Evolutionary conservation across 306 rosid species (phyloP).

Genomic region (Gleditsia sinensis): DNA sequence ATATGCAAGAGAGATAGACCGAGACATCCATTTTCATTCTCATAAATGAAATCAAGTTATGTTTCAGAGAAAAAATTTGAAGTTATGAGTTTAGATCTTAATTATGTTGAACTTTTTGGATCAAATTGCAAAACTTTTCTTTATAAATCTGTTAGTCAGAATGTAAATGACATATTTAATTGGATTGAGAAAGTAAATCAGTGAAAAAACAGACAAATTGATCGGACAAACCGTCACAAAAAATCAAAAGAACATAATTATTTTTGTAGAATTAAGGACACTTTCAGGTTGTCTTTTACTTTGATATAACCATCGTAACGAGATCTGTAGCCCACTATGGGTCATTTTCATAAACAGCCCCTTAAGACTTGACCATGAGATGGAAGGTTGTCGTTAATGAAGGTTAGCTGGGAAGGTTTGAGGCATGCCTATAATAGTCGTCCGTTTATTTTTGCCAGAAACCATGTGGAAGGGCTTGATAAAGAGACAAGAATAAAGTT

Average conservation of each 20-base stretch:
- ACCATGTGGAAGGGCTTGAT: not conserved
- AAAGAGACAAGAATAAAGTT: slow-evolving; percentile 30
- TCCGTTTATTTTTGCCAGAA: slow-evolving; percentile 18
- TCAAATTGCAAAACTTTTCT: too few relatives aligned
- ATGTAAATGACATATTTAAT: too few relatives aligned
- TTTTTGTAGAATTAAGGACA: slow-evolving; percentile 22
- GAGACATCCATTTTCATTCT: too few relatives aligned
- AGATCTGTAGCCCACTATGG: not conserved
- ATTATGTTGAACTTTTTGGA: too few relatives aligned
- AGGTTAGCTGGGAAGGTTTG: not conserved
- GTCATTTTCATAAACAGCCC: slow-evolving; percentile 37
- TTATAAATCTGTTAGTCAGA: too few relatives aligned
- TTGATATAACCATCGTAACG: slow-evolving; percentile 24
- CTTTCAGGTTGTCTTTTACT: slow-evolving; percentile 24
- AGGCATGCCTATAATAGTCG: not conserved
- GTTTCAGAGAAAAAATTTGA: too few relatives aligned
- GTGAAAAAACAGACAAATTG: too few relatives aligned
- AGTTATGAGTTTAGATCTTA: too few relatives aligned
- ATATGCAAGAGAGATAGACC: not conserved
- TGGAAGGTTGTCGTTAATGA: slow-evolving; percentile 21
- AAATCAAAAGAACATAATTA: too few relatives aligned
- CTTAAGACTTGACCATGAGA: slow-evolving; percentile 13
- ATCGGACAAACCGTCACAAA: too few relatives aligned
- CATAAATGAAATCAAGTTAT: too few relatives aligned
- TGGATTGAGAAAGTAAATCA: too few relatives aligned